Evolutionary conservation across 1,284 basidiomycete species (phyloP), one percentile per base, ranked within the genome.

Genomic region (Papiliotrema laurentii): DNA sequence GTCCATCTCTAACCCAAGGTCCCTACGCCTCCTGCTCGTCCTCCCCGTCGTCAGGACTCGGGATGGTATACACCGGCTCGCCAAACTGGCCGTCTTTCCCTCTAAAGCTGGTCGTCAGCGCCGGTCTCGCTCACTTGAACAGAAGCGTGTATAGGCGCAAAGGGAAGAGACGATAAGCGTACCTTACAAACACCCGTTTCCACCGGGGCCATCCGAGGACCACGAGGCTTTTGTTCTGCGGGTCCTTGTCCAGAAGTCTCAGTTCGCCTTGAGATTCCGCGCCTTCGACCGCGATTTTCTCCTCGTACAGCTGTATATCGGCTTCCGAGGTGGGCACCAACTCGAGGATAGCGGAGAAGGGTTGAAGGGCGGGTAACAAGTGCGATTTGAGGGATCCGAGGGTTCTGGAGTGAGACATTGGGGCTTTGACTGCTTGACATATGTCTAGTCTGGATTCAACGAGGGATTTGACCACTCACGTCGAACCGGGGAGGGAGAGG

Each of bases 131-230:
- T 31, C 6, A 4, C 30, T 7, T 19, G 11, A 24, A n/a, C 28
- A 11, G 28, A 35, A 16, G 19, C 18, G 25, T 38, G 22, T 19
- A 26, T 36, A 16, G 25, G 19, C 33, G 35, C 22, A 25, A 30
- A 21, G 19, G 11, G 21, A 22, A 27, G 13, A 43, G 18, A 43
- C 13, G 35, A 30, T 13, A 10, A 60, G 22, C 66, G 47, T 40
- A 70, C 69, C 63, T 64, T 7, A 72, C 52, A 51, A 56, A 69
- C 13, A 69, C 34, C 38, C 43, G 59, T 57, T 69, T 68, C 67
- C 66, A 72, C 47, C 63, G 56, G 10, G 37, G 41, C 69, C 68
- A 70, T 1, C 59, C 64, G 4, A 64, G 48, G 2, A 24, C 30
- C 37, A 34, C 36, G 11, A 69, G 36, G 14, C 31, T 60, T 11